Conservation (phyloP, 2,329 filamentous ascomycete genomes). For the Tolypocladium amazonense region DNA sequence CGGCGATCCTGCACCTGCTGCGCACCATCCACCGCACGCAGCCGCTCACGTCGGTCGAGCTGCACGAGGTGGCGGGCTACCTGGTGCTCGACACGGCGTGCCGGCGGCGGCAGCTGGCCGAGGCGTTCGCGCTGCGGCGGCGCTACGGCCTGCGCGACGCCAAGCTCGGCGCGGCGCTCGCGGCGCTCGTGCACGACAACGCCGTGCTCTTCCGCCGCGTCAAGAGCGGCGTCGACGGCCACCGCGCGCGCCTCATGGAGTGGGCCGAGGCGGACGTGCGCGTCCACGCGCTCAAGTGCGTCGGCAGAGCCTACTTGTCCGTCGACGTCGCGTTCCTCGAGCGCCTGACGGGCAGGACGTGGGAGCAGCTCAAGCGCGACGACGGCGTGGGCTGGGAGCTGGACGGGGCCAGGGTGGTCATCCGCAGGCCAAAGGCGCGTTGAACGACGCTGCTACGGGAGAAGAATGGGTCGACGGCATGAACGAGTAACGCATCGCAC, state of each 20-base stretch:
- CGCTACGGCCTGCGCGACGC: constrained; percentile 52
- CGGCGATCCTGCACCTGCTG: constrained; percentile 72
- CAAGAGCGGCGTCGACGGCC: constrained; percentile 65
- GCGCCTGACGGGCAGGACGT: constrained; percentile 54
- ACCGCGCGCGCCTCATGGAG: constrained; percentile 69
- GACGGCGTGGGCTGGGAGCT: constrained; percentile 80
- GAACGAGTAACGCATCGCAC: not conserved
- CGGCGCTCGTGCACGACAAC: constrained; percentile 67
- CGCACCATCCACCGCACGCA: constrained; percentile 56
- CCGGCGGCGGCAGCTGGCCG: constrained; percentile 61
- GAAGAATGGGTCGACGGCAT: not conserved
- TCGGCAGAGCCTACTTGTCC: constrained; percentile 70
- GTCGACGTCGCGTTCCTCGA: constrained; percentile 63
- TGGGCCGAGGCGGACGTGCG: constrained; percentile 68
- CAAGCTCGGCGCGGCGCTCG: constrained; percentile 59
- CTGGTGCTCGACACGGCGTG: constrained; percentile 83
- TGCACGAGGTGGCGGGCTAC: constrained; percentile 71
- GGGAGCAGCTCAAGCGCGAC: constrained; percentile 56
- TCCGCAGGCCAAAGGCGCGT: constrained; percentile 46
- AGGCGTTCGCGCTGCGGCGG: constrained; percentile 59
- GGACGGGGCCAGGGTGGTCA: constrained; percentile 63
- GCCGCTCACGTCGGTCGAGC: constrained; percentile 59
- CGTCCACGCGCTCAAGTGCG: constrained; percentile 71
- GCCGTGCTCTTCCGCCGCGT: constrained; percentile 69
- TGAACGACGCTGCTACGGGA: constrained; percentile 10